phyloP scores from a whole-genome alignment of 768 basidiomycete genomes.

The Suillus paluster region DNA sequence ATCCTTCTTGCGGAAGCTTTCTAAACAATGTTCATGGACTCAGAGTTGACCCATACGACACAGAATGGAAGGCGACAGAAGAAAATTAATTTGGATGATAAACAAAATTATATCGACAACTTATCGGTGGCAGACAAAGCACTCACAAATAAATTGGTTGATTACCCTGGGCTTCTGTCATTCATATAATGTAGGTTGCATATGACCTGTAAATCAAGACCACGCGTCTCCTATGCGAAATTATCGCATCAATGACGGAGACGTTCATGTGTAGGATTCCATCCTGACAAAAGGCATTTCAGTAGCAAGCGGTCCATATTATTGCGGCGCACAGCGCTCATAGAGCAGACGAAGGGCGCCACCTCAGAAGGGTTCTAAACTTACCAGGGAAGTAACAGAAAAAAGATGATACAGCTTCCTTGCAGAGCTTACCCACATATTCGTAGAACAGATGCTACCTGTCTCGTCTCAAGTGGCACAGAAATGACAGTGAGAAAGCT shows the following conservation, averaged over 20 bases:
- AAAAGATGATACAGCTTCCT: background rate
- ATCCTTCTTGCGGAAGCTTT: background rate
- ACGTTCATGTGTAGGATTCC: background rate
- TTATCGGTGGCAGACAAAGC: background rate
- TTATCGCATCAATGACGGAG: background rate
- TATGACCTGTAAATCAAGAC: background rate
- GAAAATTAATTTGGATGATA: background rate
- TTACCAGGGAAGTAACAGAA: background rate
- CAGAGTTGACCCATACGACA: background rate
- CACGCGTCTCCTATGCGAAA: background rate
- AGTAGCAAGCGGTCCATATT: background rate
- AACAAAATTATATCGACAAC: background rate
- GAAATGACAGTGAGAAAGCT: background rate
- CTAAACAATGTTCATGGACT: background rate
- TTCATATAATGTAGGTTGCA: conserved; percentile 6
- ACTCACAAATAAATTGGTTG: background rate
- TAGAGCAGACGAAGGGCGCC: background rate
- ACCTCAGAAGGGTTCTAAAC: background rate
- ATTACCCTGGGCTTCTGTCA: background rate
- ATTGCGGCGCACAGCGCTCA: background rate
- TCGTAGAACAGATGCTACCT: background rate
- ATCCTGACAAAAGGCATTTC: background rate
- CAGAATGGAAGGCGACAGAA: background rate
- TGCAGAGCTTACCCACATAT: background rate
- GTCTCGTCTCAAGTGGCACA: no score